Percentiles rank a stretch among this genome's conserved stretches.
Evolutionary conservation across 169 alveolate species (phyloP).

Genomic region (Eimeria necatrix): DNA sequence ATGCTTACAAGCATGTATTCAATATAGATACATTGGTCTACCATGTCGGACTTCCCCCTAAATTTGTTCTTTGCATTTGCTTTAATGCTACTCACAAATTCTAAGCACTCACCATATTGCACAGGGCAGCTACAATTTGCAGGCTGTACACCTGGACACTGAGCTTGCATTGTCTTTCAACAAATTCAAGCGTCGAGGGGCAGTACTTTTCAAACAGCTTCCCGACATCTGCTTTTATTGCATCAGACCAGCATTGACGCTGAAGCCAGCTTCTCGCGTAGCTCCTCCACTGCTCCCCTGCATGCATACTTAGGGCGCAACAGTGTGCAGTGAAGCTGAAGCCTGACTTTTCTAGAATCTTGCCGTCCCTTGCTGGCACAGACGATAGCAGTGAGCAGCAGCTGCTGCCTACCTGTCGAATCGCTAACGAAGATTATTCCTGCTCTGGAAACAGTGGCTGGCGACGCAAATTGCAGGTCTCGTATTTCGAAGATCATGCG

Average conservation of each 20-base stretch:
- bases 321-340: too few relatives aligned
- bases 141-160: constrained; percentile 93
- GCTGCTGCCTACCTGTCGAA: constrained; percentile 66
- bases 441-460: constrained; percentile 98
- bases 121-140: constrained; percentile 89
- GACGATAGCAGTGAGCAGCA: not conserved
- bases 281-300: constrained; percentile 96
- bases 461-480: constrained; percentile 97
- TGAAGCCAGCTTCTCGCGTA: constrained; percentile 96
- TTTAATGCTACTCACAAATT: not conserved
- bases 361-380: not conserved
- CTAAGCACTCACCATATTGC: constrained; percentile 88
- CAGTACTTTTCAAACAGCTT: constrained; percentile 94
- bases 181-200: constrained; percentile 93
- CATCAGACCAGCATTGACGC: constrained; percentile 82
- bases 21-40: too few relatives aligned
- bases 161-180: constrained; percentile 92
- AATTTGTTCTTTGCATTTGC: not conserved
- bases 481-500: constrained; percentile 97
- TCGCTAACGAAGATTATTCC: constrained; percentile 97
- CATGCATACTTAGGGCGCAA: constrained; percentile 48
- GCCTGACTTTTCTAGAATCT: too few relatives aligned
- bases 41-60: not conserved
- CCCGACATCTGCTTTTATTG: constrained; percentile 91
- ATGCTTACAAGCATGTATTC: not conserved